phyloP scores from a whole-genome alignment of 139 green algal genomes.

The Chlorella sp. region DNA sequence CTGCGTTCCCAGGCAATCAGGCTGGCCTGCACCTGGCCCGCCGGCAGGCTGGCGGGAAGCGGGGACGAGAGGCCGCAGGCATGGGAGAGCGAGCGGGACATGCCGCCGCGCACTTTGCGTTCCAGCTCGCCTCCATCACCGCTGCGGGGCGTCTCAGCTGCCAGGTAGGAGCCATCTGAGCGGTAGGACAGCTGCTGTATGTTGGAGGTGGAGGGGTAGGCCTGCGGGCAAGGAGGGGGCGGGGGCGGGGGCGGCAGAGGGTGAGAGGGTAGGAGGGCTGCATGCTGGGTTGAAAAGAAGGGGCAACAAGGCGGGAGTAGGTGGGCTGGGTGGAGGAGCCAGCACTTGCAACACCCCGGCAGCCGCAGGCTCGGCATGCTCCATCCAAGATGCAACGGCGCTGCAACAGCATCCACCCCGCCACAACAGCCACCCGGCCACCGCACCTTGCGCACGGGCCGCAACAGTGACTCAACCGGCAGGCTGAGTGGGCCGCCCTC shows the following conservation, averaged over 20 bases:
- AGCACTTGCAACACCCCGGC: too few relatives aligned
- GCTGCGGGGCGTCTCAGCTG: slow-evolving; percentile 18
- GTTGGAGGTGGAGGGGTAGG: slow-evolving; percentile 22
- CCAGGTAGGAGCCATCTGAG: not conserved
- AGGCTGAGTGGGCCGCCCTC: not conserved
- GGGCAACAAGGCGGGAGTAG: not conserved
- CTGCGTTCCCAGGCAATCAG: not conserved
- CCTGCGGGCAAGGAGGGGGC: not conserved
- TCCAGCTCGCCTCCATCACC: not conserved
- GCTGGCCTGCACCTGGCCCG: not conserved
- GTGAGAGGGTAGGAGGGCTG: not conserved
- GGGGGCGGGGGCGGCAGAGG: too few relatives aligned
- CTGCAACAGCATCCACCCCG: not conserved
- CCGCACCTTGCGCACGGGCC: slow-evolving; percentile 25
- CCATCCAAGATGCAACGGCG: too few relatives aligned
- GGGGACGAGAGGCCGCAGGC: not conserved
- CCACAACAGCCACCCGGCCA: not conserved
- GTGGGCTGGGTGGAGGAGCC: not conserved
- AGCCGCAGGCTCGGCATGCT: too few relatives aligned
- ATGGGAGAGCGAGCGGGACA: slow-evolving; percentile 16
- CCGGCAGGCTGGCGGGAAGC: not conserved
- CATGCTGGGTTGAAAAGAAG: not conserved
- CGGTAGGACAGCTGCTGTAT: slow-evolving; percentile 17
- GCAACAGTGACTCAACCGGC: slow-evolving; percentile 22
- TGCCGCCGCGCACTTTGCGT: slow-evolving; percentile 32